Percentiles rank a stretch among this genome's conserved stretches.
These are phyloP conservation scores for Trichoderma guizhouense DNA, from an alignment of 2,329 filamentous ascomycete genomes.

Conservation along the genomic window DNA sequence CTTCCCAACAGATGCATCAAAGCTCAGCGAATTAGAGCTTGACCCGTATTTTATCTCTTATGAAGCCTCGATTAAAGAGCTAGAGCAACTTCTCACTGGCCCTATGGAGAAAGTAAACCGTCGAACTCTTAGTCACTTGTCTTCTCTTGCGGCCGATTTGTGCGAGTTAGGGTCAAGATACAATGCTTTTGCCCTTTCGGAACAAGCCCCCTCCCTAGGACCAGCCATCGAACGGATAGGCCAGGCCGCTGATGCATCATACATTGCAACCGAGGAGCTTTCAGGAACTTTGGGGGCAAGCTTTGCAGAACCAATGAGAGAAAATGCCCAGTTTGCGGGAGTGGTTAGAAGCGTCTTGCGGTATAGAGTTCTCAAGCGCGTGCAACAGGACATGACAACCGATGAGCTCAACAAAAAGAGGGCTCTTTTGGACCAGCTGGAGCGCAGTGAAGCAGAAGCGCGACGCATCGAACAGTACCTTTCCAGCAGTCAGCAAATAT, in stretches of 20 bases:
- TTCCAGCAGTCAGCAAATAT: constrained; percentile 63
- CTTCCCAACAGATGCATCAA: constrained; percentile 76
- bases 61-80: constrained; percentile 84
- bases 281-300: constrained; percentile 83
- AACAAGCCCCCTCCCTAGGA: constrained; percentile 82
- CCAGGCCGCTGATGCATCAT: constrained; percentile 92
- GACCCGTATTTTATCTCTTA: constrained; percentile 96
- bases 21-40: constrained; percentile 81
- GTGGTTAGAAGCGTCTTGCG: constrained; percentile 85
- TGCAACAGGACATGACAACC: constrained; percentile 95
- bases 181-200: constrained; percentile 93
- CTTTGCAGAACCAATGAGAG: constrained; percentile 96
- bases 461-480: constrained; percentile 92
- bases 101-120: constrained; percentile 97
- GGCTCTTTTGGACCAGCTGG: constrained; percentile 77
- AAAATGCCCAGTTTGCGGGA: constrained; percentile 94
- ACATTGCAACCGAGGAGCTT: constrained; percentile 91
- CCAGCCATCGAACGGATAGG: constrained; percentile 92
- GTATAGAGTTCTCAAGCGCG: constrained; percentile 87
- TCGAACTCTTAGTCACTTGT: constrained; percentile 79
- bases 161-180: constrained; percentile 93
- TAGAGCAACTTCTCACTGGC: constrained; percentile 83
- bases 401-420: constrained; percentile 90
- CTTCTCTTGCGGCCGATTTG: constrained; percentile 78
- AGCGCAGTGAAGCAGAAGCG: constrained; percentile 88